Base-by-base conservation (phyloP, 805 yeast species). In the Starmerella stigmatis region DNA sequence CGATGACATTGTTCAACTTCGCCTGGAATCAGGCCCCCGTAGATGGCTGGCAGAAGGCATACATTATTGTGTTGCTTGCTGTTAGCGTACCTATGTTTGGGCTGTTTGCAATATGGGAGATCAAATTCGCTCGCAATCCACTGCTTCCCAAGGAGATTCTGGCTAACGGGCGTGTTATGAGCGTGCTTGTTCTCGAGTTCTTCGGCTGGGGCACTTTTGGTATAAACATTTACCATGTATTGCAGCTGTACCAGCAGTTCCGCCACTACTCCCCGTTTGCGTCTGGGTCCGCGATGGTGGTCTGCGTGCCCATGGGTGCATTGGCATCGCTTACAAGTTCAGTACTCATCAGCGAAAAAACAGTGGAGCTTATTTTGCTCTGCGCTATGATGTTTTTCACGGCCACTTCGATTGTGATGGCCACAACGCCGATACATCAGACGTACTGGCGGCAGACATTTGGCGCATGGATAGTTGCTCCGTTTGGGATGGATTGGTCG, bases 161-260 rank as follows among this genome's bases (percentile, higher is more conserved):
- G 58, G 68, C 66, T 6, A 68, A 72, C 36, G 67, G 72, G 21
- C 66, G 71, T 0, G 57, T 77, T 47, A n/a, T 28, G 32, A 28
- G 43, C 12, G 73, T 78, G 1, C 62, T 82, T 33, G 53, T 62
- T 1, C 67, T 75, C 34, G 64, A 79, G 28, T 67, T 74, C 3
- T 62, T 76, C 5, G 89, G 89, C 0, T 82, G 92, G 92, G 79
- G 84, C 1, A 72, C 82, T 16, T 82, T 81, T 63, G 86, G 89
- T 2, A 67, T 80, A 21, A 80, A 82, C 78, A 66, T 78, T n/a
- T 80, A 67, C 56, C 81, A 74, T 69, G 66, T 70, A 22, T 69
- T 76, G 39, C 54, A 72, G 25, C 54, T 73, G 44, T 72, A 75
- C 43, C 56, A 33, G 27, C 37, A 33, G 37, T 33, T 81, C 22